A percentile compares a stretch with the other conserved stretches of the same genome.
Conservation (phyloP, 2,329 filamentous ascomycete genomes). For the Trichoderma gracile region DNA sequence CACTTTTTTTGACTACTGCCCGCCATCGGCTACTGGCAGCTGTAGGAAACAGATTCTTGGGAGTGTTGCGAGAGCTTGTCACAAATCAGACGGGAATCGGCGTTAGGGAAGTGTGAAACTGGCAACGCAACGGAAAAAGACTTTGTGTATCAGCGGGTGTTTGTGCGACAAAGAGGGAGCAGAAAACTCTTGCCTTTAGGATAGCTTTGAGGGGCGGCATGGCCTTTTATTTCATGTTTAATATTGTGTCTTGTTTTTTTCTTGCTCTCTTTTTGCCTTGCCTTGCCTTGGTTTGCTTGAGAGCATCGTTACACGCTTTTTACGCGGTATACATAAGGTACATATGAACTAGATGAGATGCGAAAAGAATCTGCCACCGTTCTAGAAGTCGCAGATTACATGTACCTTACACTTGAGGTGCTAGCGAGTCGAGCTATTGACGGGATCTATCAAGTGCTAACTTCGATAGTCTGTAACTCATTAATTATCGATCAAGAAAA, state of each 20-base stretch:
- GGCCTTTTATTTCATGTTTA: neutral
- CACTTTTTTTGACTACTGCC: neutral
- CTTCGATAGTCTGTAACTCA: no score
- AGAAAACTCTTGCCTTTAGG: constrained; percentile 10
- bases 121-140: constrained; percentile 10
- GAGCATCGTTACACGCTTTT: neutral
- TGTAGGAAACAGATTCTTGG: constrained; percentile 3
- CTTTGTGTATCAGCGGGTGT: constrained; percentile 21
- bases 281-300: neutral
- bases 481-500: no score
- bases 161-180: neutral
- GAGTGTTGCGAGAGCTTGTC: constrained; percentile 20
- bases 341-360: constrained; percentile 13
- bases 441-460: no score
- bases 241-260: constrained; percentile 1
- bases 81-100: constrained; percentile 26
- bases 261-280: neutral
- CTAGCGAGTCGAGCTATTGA: neutral
- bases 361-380: neutral
- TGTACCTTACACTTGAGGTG: no score
- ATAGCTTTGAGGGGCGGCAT: constrained; percentile 20
- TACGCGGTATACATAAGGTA: neutral
- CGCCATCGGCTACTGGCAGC: constrained; percentile 3
- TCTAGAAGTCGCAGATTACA: neutral
- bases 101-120: constrained; percentile 28